Base-by-base conservation (phyloP, 331 rosid genomes). In the Telfairia occidentalis region DNA sequence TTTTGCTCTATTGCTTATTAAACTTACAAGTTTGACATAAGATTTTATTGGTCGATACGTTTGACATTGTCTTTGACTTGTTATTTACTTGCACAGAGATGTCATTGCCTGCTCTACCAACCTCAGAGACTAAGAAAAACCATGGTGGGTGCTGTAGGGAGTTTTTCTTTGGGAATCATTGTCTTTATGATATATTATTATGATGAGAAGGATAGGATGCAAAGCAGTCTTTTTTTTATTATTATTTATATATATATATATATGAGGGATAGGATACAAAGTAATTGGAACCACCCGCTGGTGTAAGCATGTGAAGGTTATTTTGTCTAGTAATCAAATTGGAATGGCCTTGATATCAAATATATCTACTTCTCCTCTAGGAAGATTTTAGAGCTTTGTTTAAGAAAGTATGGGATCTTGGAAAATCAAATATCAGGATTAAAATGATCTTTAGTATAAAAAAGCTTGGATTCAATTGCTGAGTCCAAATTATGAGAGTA, bases 21-120 rank as follows among this genome's bases (percentile, higher is more conserved):
- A 45, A 30, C 58, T 13, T 48, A 8, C 9, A 48, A 71, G 28
- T 28, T 70, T 43, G 24, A 15, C 40, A 1, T 67, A 15, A 23
- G 32, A 6, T 38, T 65, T 21, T 71, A 40, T 43, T 76, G 48
- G 70, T 55, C 55, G 80, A 38, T 75, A 5, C 65, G 46, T 30
- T 60, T 35, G 26, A n/a, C 61, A 28, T 29, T 63, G 49, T 48
- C 75, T 52, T 35, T 70, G 26, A 1, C 60, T 5, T 55, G 30
- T 76, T 18, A 1, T 19, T 18, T 77, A 78, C 60, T 80, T 80
- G 81, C 85, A 54, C 97, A 92, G 99, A 95, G 88, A 95, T 95
- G 99, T 92, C 99, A 46, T 86, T 95, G 86, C 99, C 97, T 49
- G 96, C 99, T 32, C 85, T 91, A 58, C 97, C 99, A 55, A 90